Conservation (phyloP, 73 alveolate genomes). For the Paramecium primaurelia region DNA sequence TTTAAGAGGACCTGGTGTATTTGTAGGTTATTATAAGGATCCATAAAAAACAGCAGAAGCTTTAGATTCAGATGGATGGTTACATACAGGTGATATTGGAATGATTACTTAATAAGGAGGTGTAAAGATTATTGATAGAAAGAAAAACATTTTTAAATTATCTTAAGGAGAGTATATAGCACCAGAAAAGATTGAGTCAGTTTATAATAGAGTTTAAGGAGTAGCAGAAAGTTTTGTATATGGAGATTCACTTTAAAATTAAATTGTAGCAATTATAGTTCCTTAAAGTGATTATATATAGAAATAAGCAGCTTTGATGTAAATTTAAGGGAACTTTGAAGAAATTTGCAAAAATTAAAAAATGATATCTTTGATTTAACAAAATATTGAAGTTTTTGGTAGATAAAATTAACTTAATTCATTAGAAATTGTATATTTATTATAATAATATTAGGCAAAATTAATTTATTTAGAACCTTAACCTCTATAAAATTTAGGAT, state of each 20-base stretch:
- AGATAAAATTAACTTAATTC: conserved; percentile 20
- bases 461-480: conserved; percentile 10
- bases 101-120: conserved; percentile 82
- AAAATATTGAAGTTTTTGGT: not conserved
- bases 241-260: conserved; percentile 88
- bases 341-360: conserved; percentile 5
- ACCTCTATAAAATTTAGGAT: not conserved
- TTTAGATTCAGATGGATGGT: conserved; percentile 91
- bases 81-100: conserved; percentile 94
- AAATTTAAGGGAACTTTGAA: conserved; percentile 20
- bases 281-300: conserved; percentile 73
- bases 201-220: conserved; percentile 69
- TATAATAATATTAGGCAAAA: not conserved
- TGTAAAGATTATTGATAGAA: conserved; percentile 93
- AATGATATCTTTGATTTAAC: not conserved
- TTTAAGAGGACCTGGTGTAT: conserved; percentile 87
- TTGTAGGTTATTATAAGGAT: conserved; percentile 80
- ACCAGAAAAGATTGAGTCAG: conserved; percentile 93
- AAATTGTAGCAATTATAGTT: conserved; percentile 77
- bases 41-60: conserved; percentile 74
- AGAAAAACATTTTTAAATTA: conserved; percentile 93
- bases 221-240: conserved; percentile 85
- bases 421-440: conserved; percentile 6
- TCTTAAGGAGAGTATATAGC: conserved; percentile 97
- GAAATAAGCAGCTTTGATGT: conserved; percentile 42